Evolutionary conservation across 2,329 filamentous ascomycete genomes (phyloP), one percentile per base, ranked within the genome.

Genomic region (Beauveria australis): DNA sequence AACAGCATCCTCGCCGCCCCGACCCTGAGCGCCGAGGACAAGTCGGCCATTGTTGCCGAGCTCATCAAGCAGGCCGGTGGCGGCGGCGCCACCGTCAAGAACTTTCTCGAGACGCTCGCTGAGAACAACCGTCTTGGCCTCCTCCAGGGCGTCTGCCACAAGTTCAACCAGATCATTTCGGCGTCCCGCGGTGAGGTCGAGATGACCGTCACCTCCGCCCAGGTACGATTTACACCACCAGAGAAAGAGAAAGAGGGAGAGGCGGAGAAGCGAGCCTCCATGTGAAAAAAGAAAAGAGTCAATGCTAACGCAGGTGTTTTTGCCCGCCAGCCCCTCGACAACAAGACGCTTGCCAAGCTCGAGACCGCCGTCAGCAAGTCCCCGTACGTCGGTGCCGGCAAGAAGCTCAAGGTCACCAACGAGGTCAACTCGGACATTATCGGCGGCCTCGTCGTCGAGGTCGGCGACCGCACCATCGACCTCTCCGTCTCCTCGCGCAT

Each of bases 391-490:
- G 87, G 88, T 73, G 84, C 89, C 76, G 92, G 92, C 81, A 92
- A 97, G 88, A 97, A 96, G 84, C 86, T 97, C 78, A 97, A 96
- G 88, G 89, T 97, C 71, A 90, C 91, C 70, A 89, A 95, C 79
- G 89, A 91, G 89, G 89, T 97, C 77, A 94, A 96, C 85, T 84
- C 93, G 64, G 93, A 97, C 62, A 93, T 99, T 73, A 79, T 95
- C 67, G 94, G 94, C 67, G 94, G 94, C 64, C 87, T 99, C 68
- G 79, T 99, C 67, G 93, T 99, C 73, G 93, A 97, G 81, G 89
- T 97, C 69, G 93, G 92, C 72, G 93, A 97, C 84, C 89, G 93
- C 74, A 97, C 93, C 76, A 96, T 99, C 74, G 94, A 99, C 79
- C 89, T 97, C 69, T 94, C 89, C 78, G 92, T 99, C 72, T 93